These are phyloP conservation scores for Leccinum olivaceopallidum DNA, from an alignment of 768 basidiomycete species.

Conservation along the genomic window DNA sequence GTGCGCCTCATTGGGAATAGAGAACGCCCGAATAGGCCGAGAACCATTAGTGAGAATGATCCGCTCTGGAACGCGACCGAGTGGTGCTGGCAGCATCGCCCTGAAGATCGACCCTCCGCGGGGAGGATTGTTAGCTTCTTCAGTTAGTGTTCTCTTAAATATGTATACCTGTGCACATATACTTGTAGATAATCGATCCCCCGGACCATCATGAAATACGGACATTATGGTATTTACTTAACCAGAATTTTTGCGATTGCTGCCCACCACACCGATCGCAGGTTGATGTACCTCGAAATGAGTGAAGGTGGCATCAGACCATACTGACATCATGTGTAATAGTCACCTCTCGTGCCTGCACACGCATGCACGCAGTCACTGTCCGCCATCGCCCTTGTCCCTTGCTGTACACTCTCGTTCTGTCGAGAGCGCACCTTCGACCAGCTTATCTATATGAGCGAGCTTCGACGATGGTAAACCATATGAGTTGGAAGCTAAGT, in stretches of 20 bases:
- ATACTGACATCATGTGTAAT: too few species aligned
- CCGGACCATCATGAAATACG: neutral
- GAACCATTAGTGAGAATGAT: slow-evolving; percentile 3
- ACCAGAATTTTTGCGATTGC: neutral
- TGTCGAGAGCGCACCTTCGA: neutral
- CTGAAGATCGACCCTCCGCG: slow-evolving; percentile 19
- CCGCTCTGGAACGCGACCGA: slow-evolving; percentile 13
- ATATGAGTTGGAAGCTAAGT: too few species aligned
- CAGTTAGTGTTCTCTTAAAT: neutral
- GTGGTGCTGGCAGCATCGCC: slow-evolving; percentile 13
- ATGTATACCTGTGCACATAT: neutral
- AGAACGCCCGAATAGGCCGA: slow-evolving; percentile 10
- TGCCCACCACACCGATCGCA: neutral
- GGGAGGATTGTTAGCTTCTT: neutral
- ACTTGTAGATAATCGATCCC: neutral
- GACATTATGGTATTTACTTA: neutral
- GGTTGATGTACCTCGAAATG: neutral
- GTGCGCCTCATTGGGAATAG: neutral
- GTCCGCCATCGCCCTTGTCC: too few species aligned
- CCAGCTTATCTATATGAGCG: neutral
- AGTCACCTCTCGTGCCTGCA: too few species aligned
- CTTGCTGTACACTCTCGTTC: too few species aligned
- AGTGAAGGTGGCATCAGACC: neutral
- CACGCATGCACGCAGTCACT: too few species aligned
- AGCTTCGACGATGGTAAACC: neutral